phyloP scores from a whole-genome alignment of 1,139 yeast species.

The Candida labiduridarum region DNA sequence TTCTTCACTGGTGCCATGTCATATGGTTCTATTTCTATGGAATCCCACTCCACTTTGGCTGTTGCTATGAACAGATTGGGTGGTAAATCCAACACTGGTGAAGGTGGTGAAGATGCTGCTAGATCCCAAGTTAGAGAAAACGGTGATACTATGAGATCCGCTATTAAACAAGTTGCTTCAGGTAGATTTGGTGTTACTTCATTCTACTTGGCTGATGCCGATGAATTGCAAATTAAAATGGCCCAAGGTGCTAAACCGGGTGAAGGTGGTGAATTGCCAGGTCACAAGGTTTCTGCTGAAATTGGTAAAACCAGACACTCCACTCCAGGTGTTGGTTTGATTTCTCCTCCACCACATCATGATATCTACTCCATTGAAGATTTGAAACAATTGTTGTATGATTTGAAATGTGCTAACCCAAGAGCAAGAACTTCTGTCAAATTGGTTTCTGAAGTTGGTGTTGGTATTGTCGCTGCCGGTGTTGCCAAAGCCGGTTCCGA shows the following conservation, averaged over 20 bases:
- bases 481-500: slow-evolving; percentile 99
- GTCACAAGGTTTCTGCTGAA: slow-evolving; percentile 83
- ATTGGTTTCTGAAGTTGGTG: slow-evolving; percentile 97
- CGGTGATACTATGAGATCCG: slow-evolving; percentile 98
- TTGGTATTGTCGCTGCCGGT: slow-evolving; percentile 98
- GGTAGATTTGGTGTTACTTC: slow-evolving; percentile 99
- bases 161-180: slow-evolving; percentile 96
- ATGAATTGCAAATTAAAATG: slow-evolving; percentile 96
- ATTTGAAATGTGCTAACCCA: slow-evolving; percentile 95
- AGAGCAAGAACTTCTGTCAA: slow-evolving; percentile 96
- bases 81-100: slow-evolving; percentile 98
- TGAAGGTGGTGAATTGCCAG: slow-evolving; percentile 99
- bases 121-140: slow-evolving; percentile 76
- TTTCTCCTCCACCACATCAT: slow-evolving; percentile 98
- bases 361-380: slow-evolving; percentile 98
- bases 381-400: slow-evolving; percentile 94
- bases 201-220: slow-evolving; percentile 91
- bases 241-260: slow-evolving; percentile 99
- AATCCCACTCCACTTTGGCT: slow-evolving; percentile 95
- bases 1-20: slow-evolving; percentile 99
- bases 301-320: slow-evolving; percentile 97
- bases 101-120: slow-evolving; percentile 98
- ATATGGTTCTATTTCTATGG: slow-evolving; percentile 98
- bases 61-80: slow-evolving; percentile 98
- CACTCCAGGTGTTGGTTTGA: slow-evolving; percentile 94